Conservation (phyloP, 805 yeast species). For the Wilhelminamyces savonicus region DNA sequence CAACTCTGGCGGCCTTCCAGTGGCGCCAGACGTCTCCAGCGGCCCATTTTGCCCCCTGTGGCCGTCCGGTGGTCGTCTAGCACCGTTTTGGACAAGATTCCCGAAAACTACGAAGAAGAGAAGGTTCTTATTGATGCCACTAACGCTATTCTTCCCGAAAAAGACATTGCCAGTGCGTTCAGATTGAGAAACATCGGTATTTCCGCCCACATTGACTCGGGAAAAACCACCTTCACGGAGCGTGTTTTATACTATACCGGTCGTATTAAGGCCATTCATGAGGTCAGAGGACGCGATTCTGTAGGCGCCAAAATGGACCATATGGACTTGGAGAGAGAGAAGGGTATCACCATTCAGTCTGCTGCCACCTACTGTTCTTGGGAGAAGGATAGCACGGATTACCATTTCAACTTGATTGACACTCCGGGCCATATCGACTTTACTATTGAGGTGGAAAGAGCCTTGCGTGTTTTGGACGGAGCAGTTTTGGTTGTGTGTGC, state of each 20-base stretch:
- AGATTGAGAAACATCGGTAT: slow-evolving; percentile 91
- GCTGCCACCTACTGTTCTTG: slow-evolving; percentile 98
- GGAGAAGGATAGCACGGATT: slow-evolving; percentile 65
- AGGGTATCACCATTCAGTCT: slow-evolving; percentile 97
- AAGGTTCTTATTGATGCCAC: slow-evolving; percentile 61
- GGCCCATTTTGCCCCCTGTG: too few species aligned
- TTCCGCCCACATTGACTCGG: slow-evolving; percentile 97
- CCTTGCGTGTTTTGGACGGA: slow-evolving; percentile 96
- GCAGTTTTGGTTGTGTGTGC: slow-evolving; percentile 98
- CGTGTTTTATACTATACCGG: slow-evolving; percentile 96
- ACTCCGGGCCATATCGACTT: slow-evolving; percentile 99
- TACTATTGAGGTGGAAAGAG: slow-evolving; percentile 98
- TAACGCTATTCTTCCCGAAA: slow-evolving; percentile 39
- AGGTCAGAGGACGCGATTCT: slow-evolving; percentile 92
- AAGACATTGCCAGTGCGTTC: slow-evolving; percentile 45
- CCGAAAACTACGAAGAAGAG: slow-evolving; percentile 63
- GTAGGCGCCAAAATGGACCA: slow-evolving; percentile 99
- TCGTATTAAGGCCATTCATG: slow-evolving; percentile 93
- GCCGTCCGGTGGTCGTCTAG: too few species aligned
- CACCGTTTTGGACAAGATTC: slow-evolving; percentile 13
- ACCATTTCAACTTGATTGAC: slow-evolving; percentile 91
- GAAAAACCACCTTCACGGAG: slow-evolving; percentile 97
- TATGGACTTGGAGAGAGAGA: slow-evolving; percentile 97
- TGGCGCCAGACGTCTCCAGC: too few species aligned
- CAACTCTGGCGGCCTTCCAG: too few species aligned